Conservation (phyloP, 805 yeast genomes). For the Torulaspora microellipsoides region DNA sequence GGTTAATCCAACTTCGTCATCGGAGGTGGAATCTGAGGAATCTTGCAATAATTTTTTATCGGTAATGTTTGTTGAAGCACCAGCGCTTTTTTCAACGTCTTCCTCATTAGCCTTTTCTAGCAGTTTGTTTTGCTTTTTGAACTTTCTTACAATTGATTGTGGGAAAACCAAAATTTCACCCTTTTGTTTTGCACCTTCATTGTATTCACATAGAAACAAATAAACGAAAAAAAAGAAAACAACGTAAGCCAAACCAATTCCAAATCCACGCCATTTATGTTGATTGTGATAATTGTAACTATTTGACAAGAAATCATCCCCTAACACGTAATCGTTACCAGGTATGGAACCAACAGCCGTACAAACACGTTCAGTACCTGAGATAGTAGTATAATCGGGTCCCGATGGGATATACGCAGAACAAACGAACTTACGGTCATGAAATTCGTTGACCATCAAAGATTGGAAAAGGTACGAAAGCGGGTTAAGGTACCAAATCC, state of each 20-base stretch:
- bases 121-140: constrained; percentile 39
- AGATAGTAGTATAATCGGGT: constrained; percentile 37
- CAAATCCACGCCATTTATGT: constrained; percentile 62
- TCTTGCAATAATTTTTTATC: constrained; percentile 28
- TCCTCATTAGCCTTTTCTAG: constrained; percentile 26
- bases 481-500: constrained; percentile 61
- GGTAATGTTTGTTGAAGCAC: constrained; percentile 11
- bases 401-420: constrained; percentile 47
- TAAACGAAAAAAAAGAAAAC: constrained; percentile 53
- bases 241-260: constrained; percentile 54
- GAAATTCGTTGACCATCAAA: constrained; percentile 54
- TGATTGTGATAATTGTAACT: constrained; percentile 42
- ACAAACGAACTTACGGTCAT: constrained; percentile 44
- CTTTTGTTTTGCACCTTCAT: constrained; percentile 59
- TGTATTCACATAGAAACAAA: constrained; percentile 50
- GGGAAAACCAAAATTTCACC: constrained; percentile 69
- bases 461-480: constrained; percentile 56
- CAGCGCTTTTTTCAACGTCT: constrained; percentile 24
- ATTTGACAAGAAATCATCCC: constrained; percentile 44
- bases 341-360: constrained; percentile 51
- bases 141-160: constrained; percentile 42
- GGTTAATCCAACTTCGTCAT: constrained; percentile 30
- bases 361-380: constrained; percentile 45
- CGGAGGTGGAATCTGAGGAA: constrained; percentile 13
- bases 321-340: constrained; percentile 48